Evolutionary conservation across 23 red algal species (phyloP), one percentile per base, ranked within the genome.

Genomic region (Gracilaria domingensis): DNA sequence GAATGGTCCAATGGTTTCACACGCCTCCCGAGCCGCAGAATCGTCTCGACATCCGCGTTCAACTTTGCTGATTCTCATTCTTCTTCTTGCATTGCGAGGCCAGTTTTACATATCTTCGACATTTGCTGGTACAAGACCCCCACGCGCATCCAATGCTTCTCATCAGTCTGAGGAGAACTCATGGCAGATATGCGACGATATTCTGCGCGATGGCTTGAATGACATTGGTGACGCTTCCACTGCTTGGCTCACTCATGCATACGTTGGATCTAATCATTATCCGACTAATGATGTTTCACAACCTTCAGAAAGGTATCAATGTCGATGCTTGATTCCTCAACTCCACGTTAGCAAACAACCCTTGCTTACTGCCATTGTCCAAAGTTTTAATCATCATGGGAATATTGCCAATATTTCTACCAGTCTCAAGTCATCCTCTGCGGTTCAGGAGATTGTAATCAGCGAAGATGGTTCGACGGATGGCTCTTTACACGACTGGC

Each of bases 381-480:
- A 94, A 39, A 88, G 83, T 36, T 94, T 94, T 42, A 94, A 94
- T 45, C 92, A 94, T 44, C 83, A 82, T 49, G 61, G 32, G 28
- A 94, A 94, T 59, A 87, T 94, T 30, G 70, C 73, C 16, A 88
- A 87, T 30, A 87, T 94, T 13, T 87, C 92, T 21, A 62, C 73
- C 18, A 62, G 67, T n/a, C 80, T 94, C 28, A 81, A 60, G 29
- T 51, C 69, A 39, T 55, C 82, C 14, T 1, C 33, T 16, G 76
- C 47, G 42, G 77, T 94, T 29, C 82, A 88, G 17, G 92, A 94
- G 71, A 81, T 94, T 20, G 79, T 87, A 26, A 76, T 94, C 24
- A 81, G 92, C 44, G 92, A 94, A 69, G 92, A 94, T 76, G 92
- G 92, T 0, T 88, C 83, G 7, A 94, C 92, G 8, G 92, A 94